Conservation (phyloP, 2,329 filamentous ascomycete species). For the Trichoderma sp. region DNA sequence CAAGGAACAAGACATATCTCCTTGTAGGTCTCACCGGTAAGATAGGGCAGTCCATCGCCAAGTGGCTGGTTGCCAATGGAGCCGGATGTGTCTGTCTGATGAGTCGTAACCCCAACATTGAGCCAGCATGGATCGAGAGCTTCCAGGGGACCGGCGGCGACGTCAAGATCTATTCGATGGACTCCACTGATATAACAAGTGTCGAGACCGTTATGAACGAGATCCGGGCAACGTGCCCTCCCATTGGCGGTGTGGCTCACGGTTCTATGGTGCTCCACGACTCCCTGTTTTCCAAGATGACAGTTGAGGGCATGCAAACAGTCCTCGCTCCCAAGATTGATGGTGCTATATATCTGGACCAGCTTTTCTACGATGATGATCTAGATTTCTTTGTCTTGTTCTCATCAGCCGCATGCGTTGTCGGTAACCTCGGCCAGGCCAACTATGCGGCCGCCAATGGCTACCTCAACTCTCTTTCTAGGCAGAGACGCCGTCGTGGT, state of each 20-base stretch:
- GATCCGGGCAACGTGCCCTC: constrained; percentile 26
- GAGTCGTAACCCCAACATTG: constrained; percentile 37
- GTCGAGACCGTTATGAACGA: no score
- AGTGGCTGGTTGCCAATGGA: constrained; percentile 40
- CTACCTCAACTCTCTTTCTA: constrained; percentile 41
- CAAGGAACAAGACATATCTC: no score
- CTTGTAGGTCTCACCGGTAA: constrained; percentile 34
- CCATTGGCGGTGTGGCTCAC: constrained; percentile 42
- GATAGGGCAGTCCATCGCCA: constrained; percentile 37
- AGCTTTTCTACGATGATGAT: no score
- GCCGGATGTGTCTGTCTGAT: constrained; percentile 39
- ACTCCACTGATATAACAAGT: no score
- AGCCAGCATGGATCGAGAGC: constrained; percentile 18
- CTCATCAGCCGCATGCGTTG: constrained; percentile 30
- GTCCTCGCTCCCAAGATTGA: constrained; percentile 36
- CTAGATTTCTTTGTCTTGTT: constrained; percentile 32
- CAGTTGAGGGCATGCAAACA: constrained; percentile 24
- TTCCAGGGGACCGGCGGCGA: no score
- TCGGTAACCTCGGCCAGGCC: constrained; percentile 38
- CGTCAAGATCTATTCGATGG: no score
- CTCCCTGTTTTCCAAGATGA: constrained; percentile 30
- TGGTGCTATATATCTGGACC: no score
- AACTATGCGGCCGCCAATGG: constrained; percentile 46
- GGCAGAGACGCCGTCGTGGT: constrained; percentile 36
- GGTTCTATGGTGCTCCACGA: constrained; percentile 46